phyloP scores from a whole-genome alignment of 108 stramenopile species.

The Pseudonitzschia multiseries region DNA sequence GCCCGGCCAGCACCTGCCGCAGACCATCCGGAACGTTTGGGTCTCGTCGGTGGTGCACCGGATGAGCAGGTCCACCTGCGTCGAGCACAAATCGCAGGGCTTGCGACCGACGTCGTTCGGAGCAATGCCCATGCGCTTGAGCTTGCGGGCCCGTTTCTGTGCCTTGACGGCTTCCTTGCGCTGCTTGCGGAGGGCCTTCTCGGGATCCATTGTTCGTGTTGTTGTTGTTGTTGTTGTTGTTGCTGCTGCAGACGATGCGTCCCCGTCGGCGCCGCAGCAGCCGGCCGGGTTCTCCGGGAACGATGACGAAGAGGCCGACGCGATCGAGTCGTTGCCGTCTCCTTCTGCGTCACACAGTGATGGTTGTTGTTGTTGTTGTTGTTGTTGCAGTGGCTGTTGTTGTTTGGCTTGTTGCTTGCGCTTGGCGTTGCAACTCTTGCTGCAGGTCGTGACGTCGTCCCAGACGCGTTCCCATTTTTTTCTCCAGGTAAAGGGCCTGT shows the following conservation, averaged over 20 bases:
- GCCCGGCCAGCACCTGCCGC: conserved; percentile 81
- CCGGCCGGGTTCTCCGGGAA: not conserved
- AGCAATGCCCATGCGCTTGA: conserved; percentile 60
- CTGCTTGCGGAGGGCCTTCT: conserved; percentile 28
- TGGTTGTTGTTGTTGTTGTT: no score
- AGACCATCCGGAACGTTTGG: conserved; percentile 77
- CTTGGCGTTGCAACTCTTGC: conserved; percentile 66
- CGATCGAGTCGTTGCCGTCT: not conserved
- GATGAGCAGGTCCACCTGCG: conserved; percentile 61
- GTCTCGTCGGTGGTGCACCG: conserved; percentile 62
- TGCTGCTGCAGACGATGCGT: no score
- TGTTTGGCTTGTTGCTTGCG: conserved; percentile 20
- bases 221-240: no score
- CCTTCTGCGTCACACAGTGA: not conserved
- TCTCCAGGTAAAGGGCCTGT: conserved; percentile 74
- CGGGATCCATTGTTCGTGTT: not conserved
- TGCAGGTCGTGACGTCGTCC: conserved; percentile 83
- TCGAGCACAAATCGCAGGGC: conserved; percentile 59
- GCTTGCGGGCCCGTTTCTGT: conserved; percentile 64
- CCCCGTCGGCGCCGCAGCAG: not conserved
- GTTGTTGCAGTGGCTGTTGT: conserved; percentile 1
- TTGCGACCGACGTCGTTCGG: conserved; percentile 67
- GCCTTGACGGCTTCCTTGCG: conserved; percentile 68
- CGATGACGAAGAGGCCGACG: not conserved
- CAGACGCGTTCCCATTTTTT: conserved; percentile 90